These are phyloP conservation scores for Myxozyma lipomycoides DNA, from an alignment of 805 yeast genomes.

Conservation along the genomic window DNA sequence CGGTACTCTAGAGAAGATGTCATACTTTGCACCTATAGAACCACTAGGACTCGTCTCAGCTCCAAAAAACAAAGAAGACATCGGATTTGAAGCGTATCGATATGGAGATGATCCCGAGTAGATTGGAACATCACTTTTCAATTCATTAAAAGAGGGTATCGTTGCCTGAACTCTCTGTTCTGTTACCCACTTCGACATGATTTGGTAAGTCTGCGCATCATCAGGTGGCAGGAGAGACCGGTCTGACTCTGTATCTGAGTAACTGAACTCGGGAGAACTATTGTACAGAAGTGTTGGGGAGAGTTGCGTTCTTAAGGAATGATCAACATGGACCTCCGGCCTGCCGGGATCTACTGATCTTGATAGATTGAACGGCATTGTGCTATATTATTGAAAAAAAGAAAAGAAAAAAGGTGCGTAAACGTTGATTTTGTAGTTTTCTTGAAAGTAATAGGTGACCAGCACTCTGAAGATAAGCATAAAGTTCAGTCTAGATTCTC, in stretches of 20 bases:
- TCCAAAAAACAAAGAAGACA: conserved; percentile 1
- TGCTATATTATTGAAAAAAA: neutral
- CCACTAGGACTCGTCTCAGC: conserved; percentile 1
- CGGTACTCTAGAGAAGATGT: conserved; percentile 13
- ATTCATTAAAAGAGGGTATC: no score
- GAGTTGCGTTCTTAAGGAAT: neutral
- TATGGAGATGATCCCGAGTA: neutral
- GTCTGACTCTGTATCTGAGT: conserved; percentile 19
- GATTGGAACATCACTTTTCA: neutral
- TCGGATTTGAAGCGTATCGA: neutral
- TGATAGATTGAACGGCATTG: neutral
- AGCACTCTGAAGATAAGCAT: neutral
- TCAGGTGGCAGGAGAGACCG: conserved; percentile 7
- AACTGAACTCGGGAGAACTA: conserved; percentile 17
- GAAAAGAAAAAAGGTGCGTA: neutral
- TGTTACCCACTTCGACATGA: no score
- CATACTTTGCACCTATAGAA: conserved; percentile 11
- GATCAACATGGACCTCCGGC: neutral
- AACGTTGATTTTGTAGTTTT: neutral
- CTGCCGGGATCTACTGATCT: neutral
- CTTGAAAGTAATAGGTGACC: neutral
- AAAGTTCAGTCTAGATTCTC: neutral
- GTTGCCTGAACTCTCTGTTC: no score
- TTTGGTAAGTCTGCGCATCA: no score
- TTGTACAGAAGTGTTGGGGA: conserved; percentile 15